A percentile compares a stretch with the other conserved stretches of the same genome.
Evolutionary conservation across 768 basidiomycete species (phyloP).

Genomic region (Sutorius australiensis): DNA sequence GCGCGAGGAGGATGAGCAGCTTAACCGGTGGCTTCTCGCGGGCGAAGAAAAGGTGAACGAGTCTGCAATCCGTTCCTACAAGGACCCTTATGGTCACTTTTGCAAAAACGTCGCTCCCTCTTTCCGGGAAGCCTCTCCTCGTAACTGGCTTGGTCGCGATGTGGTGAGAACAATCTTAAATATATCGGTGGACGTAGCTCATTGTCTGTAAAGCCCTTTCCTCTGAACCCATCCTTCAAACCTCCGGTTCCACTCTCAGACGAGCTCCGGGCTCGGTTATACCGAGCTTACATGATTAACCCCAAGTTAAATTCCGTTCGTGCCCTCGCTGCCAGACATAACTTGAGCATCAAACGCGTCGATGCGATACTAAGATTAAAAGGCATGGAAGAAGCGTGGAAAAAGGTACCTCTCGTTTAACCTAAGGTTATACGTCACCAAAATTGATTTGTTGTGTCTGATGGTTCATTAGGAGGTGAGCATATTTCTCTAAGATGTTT

Average conservation of each 20-base stretch:
- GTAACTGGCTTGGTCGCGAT: slow-evolving; percentile 60
- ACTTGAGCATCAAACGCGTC: slow-evolving; percentile 72
- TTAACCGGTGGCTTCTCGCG: slow-evolving; percentile 17
- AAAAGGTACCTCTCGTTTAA: slow-evolving; percentile 51
- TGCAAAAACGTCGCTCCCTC: slow-evolving; percentile 15
- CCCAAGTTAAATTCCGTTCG: slow-evolving; percentile 56
- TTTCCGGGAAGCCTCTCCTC: slow-evolving; percentile 35
- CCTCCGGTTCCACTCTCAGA: slow-evolving; percentile 78
- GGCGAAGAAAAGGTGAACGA: slow-evolving; percentile 16
- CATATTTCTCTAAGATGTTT: not conserved
- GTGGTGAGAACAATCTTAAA: slow-evolving; percentile 43
- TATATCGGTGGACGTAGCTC: not conserved
- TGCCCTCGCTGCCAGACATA: slow-evolving; percentile 55
- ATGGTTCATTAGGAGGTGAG: slow-evolving; percentile 39
- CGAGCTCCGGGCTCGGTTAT: slow-evolving; percentile 52
- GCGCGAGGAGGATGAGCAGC: slow-evolving; percentile 8
- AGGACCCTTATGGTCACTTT: slow-evolving; percentile 18
- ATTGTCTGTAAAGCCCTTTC: slow-evolving; percentile 61
- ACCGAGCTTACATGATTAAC: slow-evolving; percentile 54
- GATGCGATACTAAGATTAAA: slow-evolving; percentile 83
- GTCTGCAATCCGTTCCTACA: slow-evolving; percentile 14
- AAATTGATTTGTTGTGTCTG: slow-evolving; percentile 7
- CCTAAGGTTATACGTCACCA: slow-evolving; percentile 1
- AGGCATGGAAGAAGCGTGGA: slow-evolving; percentile 67
- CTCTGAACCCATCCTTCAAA: slow-evolving; percentile 78